Conservation (phyloP, 192 early-diverging fungal species). For the Coemansia sp. region DNA sequence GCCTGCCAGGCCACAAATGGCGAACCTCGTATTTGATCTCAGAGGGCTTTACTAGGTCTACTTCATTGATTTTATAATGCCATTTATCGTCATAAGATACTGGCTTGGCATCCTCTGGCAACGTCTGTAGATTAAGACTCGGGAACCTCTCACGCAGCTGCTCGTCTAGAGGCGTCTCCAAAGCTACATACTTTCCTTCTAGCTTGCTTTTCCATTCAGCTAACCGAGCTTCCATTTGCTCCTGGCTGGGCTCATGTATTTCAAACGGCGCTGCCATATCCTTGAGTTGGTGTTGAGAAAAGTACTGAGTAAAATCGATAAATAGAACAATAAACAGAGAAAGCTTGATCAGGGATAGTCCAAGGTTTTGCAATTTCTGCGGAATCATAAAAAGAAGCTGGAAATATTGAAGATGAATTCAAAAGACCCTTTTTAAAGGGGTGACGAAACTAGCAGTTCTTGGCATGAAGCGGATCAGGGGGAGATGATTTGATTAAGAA, state of each 20-base stretch:
- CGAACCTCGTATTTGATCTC: neutral
- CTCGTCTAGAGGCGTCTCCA: neutral
- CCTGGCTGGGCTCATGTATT: neutral
- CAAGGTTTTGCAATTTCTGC: neutral
- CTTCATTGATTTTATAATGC: neutral
- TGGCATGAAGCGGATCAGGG: neutral
- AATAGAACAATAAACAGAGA: conserved; percentile 24
- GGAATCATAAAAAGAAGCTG: conserved; percentile 10
- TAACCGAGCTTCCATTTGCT: neutral
- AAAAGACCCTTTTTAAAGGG: conserved; percentile 2
- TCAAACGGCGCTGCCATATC: no score
- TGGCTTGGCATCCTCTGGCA: neutral
- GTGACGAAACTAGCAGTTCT: neutral
- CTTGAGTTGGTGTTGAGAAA: neutral
- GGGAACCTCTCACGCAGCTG: neutral
- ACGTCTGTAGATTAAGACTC: neutral
- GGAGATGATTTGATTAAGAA: no score
- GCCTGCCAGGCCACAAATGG: neutral
- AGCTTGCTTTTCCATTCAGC: neutral
- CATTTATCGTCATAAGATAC: neutral
- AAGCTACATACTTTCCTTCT: neutral
- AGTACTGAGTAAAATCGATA: conserved; percentile 18
- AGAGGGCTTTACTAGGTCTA: neutral
- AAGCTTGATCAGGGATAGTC: conserved; percentile 6
- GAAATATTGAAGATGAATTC: neutral